A percentile compares a stretch with the other conserved stretches of the same genome.
Conservation (phyloP, 192 early-diverging fungal species). For the Cladochytrium replicatum region DNA sequence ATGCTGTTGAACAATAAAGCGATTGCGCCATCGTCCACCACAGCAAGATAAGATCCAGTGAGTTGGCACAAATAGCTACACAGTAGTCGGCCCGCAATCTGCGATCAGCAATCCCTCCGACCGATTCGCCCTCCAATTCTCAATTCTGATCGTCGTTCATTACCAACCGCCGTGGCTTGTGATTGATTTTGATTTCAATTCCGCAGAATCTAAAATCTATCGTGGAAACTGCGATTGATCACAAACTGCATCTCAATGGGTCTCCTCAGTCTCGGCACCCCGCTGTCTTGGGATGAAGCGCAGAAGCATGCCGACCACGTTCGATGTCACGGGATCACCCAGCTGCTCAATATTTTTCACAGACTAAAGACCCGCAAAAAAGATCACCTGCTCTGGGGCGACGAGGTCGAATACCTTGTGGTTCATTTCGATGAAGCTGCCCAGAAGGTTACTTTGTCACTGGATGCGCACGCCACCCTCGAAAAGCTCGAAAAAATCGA, state of each 20-base stretch:
- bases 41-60: too few species aligned
- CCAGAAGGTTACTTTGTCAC: constrained; percentile 58
- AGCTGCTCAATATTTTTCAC: constrained; percentile 84
- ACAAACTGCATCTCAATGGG: constrained; percentile 86
- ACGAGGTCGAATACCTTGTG: constrained; percentile 95
- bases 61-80: too few species aligned
- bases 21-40: too few species aligned
- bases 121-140: too few species aligned
- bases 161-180: too few species aligned
- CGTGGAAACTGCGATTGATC: constrained; percentile 72
- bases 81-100: too few species aligned
- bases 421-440: constrained; percentile 66
- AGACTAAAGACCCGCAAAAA: constrained; percentile 69
- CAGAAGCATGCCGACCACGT: constrained; percentile 77
- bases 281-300: constrained; percentile 88
- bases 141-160: too few species aligned
- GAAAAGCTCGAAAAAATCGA: constrained; percentile 62
- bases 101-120: too few species aligned
- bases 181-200: too few species aligned
- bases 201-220: too few species aligned
- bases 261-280: constrained; percentile 88
- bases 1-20: too few species aligned
- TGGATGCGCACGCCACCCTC: constrained; percentile 75
- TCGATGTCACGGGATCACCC: constrained; percentile 80
- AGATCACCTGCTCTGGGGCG: constrained; percentile 86